A percentile compares a stretch with the other conserved stretches of the same genome.
These are phyloP conservation scores for Podaxis sp. DNA, from an alignment of 768 basidiomycete species.

Conservation along the genomic window DNA sequence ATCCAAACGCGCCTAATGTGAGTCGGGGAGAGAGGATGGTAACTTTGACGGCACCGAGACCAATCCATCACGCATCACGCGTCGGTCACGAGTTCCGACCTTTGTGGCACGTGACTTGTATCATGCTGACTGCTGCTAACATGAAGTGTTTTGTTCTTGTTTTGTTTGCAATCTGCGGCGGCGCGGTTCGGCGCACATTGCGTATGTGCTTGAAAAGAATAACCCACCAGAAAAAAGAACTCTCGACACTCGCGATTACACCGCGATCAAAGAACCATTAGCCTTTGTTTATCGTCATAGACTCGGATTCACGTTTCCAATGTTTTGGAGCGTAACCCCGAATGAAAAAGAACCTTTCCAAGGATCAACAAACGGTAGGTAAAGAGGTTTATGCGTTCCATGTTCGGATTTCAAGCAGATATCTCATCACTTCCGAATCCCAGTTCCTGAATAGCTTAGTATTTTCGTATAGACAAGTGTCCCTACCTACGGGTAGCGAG, in stretches of 20 bases:
- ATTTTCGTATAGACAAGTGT: neutral
- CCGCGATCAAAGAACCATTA: neutral
- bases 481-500: slow-evolving; percentile 4
- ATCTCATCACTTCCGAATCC: slow-evolving; percentile 10
- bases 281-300: neutral
- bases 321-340: slow-evolving; percentile 7
- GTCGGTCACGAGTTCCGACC: neutral
- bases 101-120: neutral
- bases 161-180: no score
- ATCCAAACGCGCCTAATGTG: neutral
- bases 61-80: slow-evolving; percentile 2
- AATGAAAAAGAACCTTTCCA: slow-evolving; percentile 6
- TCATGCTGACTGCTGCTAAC: neutral
- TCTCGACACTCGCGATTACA: neutral
- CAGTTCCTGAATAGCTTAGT: slow-evolving; percentile 4
- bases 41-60: neutral
- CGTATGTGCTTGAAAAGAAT: neutral
- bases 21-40: neutral
- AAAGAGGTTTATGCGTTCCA: slow-evolving; percentile 4
- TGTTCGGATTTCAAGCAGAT: slow-evolving; percentile 10
- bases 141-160: no score
- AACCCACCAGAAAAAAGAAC: neutral
- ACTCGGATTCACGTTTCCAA: neutral
- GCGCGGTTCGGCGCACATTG: no score
- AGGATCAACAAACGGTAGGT: neutral